Evolutionary conservation across 2,329 filamentous ascomycete genomes (phyloP).

Genomic region (Aurifilum marmelostoma): DNA sequence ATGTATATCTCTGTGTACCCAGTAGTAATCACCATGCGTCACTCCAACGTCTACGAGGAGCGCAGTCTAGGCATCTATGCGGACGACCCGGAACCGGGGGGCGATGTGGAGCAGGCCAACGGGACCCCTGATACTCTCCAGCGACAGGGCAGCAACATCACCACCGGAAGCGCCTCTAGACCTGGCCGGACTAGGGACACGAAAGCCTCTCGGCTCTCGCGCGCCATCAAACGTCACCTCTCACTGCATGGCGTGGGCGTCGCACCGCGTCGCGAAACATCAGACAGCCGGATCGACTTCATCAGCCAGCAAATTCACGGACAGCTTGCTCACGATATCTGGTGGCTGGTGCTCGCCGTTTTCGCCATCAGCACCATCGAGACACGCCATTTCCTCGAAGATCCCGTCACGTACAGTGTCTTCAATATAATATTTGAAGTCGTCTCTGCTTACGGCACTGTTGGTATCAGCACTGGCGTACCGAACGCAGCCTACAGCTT

Average conservation of each 20-base stretch:
- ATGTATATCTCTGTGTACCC: constrained; percentile 70
- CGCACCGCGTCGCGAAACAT: constrained; percentile 30
- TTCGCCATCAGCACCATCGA: constrained; percentile 64
- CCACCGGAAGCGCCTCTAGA: constrained; percentile 2
- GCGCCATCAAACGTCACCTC: constrained; percentile 43
- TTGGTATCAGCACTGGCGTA: constrained; percentile 60
- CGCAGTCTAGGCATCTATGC: constrained; percentile 64
- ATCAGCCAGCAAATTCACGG: constrained; percentile 59
- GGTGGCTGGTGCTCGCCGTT: constrained; percentile 64
- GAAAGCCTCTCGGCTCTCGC: constrained; percentile 38
- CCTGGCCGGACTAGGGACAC: constrained; percentile 27
- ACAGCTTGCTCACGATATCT: constrained; percentile 67
- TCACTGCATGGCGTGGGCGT: constrained; percentile 51
- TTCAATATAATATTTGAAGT: constrained; percentile 63
- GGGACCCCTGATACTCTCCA: not conserved
- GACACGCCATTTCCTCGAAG: constrained; percentile 53
- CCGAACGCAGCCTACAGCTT: constrained; percentile 58
- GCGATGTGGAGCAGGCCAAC: constrained; percentile 15
- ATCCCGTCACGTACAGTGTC: constrained; percentile 58
- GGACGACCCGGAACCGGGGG: constrained; percentile 35
- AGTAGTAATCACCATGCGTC: constrained; percentile 65
- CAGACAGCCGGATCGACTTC: constrained; percentile 50
- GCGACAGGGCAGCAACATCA: constrained; percentile 3
- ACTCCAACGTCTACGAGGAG: constrained; percentile 75
- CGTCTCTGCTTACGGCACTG: constrained; percentile 61